These are phyloP conservation scores for Avena atlantica DNA, from an alignment of 176 grass and related monocot species.

Conservation along the genomic window DNA sequence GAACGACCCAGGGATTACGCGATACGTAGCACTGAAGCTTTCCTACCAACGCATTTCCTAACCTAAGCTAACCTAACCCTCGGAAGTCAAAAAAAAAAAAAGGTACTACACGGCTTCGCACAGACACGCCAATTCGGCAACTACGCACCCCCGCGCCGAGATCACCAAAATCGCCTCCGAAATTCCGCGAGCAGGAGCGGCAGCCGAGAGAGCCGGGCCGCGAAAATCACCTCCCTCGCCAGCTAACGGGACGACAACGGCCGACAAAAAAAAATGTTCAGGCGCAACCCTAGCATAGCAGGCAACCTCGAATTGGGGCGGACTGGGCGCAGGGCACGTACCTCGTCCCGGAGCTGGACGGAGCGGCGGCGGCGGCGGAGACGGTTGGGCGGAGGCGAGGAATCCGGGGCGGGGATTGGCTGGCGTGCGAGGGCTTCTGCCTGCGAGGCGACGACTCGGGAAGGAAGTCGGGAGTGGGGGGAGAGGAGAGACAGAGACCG, in stretches of 20 bases:
- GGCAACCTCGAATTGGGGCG: neutral
- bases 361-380: neutral
- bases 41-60: neutral
- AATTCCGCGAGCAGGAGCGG: neutral
- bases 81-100: neutral
- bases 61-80: neutral
- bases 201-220: neutral
- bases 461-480: conserved; percentile 19
- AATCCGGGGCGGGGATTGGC: neutral
- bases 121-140: neutral
- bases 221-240: neutral
- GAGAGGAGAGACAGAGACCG: neutral
- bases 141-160: neutral
- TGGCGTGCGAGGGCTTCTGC: neutral
- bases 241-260: neutral
- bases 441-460: conserved; percentile 38
- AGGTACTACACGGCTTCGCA: no score
- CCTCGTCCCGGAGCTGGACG: conserved; percentile 27
- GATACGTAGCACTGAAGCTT: neutral
- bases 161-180: neutral
- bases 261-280: neutral
- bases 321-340: neutral
- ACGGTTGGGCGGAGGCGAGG: neutral
- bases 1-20: neutral
- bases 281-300: neutral